Evolutionary conservation across 331 rosid species (phyloP).

Genomic region (Quercus tomentella): DNA sequence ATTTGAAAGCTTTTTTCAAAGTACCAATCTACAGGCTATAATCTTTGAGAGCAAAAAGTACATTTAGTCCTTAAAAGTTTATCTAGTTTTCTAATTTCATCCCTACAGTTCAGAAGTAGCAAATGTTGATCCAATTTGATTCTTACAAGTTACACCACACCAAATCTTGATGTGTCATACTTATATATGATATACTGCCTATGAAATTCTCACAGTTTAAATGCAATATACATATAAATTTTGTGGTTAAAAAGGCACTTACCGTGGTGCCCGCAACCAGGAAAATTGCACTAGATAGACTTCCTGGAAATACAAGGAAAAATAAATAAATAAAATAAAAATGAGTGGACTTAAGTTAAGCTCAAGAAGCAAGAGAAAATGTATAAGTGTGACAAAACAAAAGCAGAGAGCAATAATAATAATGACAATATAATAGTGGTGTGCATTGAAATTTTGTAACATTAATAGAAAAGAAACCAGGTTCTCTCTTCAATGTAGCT

Average conservation of each 20-base stretch:
- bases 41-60: neutral
- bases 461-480: conserved; percentile 35
- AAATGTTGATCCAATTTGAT: too few species aligned
- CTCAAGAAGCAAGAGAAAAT: neutral
- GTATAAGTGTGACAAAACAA: neutral
- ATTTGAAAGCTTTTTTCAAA: too few species aligned
- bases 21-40: neutral
- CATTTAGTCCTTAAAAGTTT: too few species aligned
- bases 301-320: conserved; percentile 36
- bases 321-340: neutral
- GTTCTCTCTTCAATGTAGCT: conserved; percentile 67
- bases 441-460: too few species aligned
- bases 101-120: too few species aligned
- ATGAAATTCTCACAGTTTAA: too few species aligned
- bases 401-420: neutral
- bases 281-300: conserved; percentile 61
- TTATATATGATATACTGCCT: too few species aligned
- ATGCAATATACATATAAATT: too few species aligned
- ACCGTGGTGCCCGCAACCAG: conserved; percentile 82
- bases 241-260: neutral
- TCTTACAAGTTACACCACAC: too few species aligned
- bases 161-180: too few species aligned
- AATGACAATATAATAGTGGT: neutral
- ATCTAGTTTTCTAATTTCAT: too few species aligned
- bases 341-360: too few species aligned